Base-by-base conservation (phyloP, 805 yeast genomes). In the Ogataea saltuana region DNA sequence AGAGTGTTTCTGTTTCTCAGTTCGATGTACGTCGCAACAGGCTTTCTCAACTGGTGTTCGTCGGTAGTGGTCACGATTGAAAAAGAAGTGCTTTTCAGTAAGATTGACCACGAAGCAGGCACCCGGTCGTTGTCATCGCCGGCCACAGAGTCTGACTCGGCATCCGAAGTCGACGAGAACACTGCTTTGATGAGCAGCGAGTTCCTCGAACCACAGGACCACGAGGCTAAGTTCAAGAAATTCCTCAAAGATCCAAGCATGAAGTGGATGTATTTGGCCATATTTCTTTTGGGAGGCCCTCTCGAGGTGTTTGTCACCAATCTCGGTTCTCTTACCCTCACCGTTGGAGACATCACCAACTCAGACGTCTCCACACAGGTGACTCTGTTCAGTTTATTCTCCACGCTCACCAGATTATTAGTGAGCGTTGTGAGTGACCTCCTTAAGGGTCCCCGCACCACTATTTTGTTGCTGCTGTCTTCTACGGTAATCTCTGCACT, bases 271-370 rank as follows among this genome's bases (percentile, higher is more conserved):
- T 70, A 85, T 23, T 47, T 74, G 3, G 74, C 88, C 7, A 72
- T 88, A 41, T 69, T 88, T 20, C 64, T 87, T 28, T 75, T 82
- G 21, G 65, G 86, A 19, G 97, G 97, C 0, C 91, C 96, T 1
- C 68, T 87, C 46, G 97, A 89, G 57, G 81, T 87, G 74, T 88
- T 79, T 61, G 78, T 86, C 51, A 86, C 88, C 45, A 86, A 88
- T 59, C 75, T 89, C 74, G 91, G 90, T 0, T 53, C 90, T 8
- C 68, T 89, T 10, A 66, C 83, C n/a, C 63, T 67, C 30, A 63
- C 76, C 27, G 60, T 70, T 4, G 63, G 67, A 18, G 49, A 42
- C 12, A 23, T 44, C 11, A 23, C 31, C 12, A 22, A 36, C 5
- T 27, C 30, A 3, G 50, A 49, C 34, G 49, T 53, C 15, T 46